Evolutionary conservation across 257 asterid genomes (phyloP).

Genomic region (Salvia splendens): DNA sequence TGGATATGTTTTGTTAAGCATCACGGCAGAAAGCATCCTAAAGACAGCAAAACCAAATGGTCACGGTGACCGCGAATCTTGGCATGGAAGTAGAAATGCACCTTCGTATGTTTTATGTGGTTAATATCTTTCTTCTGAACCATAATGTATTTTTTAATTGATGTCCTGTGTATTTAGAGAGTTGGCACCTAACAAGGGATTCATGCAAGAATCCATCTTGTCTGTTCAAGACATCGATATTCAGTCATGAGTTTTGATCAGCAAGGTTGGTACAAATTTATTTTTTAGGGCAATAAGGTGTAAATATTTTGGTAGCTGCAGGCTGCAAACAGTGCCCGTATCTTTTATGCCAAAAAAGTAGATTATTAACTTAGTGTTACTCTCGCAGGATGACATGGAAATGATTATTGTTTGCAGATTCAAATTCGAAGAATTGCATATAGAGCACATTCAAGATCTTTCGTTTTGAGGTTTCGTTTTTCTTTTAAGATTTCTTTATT

Average conservation of each 20-base stretch:
- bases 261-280: slow-evolving; percentile 44
- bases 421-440: slow-evolving; percentile 90
- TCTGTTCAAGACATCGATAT: slow-evolving; percentile 79
- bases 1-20: no score
- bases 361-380: slow-evolving; percentile 28
- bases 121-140: slow-evolving; percentile 22
- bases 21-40: slow-evolving; percentile 61
- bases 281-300: slow-evolving; percentile 54
- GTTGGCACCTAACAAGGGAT: slow-evolving; percentile 62
- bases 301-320: neutral
- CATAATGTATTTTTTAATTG: slow-evolving; percentile 13
- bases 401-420: slow-evolving; percentile 79
- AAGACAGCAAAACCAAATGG: slow-evolving; percentile 73
- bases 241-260: slow-evolving; percentile 53
- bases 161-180: slow-evolving; percentile 50
- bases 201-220: slow-evolving; percentile 72
- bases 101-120: slow-evolving; percentile 62
- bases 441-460: no score
- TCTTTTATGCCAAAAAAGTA: neutral
- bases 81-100: slow-evolving; percentile 73
- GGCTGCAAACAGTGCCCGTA: neutral
- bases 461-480: no score
- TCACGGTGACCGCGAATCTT: slow-evolving; percentile 61
- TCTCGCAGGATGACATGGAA: slow-evolving; percentile 93
- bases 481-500: no score